Conservation (phyloP, 225 moss, liverwort and hornwort species). For the Straminergon stramineum region DNA sequence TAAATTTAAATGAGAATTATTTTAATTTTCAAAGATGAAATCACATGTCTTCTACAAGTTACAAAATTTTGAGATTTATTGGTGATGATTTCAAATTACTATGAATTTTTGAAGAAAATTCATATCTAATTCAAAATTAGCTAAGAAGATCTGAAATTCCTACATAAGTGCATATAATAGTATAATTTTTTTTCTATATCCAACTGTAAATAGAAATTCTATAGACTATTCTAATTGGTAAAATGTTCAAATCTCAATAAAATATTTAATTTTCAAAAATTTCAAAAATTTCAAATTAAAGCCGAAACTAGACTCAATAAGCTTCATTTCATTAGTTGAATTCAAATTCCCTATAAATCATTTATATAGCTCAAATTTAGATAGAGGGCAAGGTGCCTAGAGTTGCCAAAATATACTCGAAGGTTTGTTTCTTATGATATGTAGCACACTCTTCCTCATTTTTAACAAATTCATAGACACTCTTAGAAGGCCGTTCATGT, state of each 20-base stretch:
- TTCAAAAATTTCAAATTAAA: neutral
- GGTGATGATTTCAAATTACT: neutral
- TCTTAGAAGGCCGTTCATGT: accelerated
- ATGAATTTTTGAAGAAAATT: neutral
- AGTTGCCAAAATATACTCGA: neutral
- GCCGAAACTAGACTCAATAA: neutral
- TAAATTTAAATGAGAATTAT: neutral
- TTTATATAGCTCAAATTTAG: neutral
- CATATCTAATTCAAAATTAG: neutral
- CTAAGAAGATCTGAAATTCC: neutral
- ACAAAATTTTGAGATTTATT: neutral
- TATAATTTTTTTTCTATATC: accelerated
- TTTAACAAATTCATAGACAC: neutral
- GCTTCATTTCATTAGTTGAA: neutral
- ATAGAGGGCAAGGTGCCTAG: too few relatives aligned
- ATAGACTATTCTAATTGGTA: neutral
- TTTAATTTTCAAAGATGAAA: neutral
- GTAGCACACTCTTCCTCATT: neutral
- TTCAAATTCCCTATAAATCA: neutral
- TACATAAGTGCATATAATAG: accelerated
- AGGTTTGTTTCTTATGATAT: neutral
- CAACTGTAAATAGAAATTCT: neutral
- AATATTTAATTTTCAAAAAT: too few relatives aligned
- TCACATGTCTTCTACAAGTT: neutral
- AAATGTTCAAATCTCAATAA: neutral